These are phyloP conservation scores for Backusella circina DNA, from an alignment of 192 early-diverging fungal species.

Conservation along the genomic window DNA sequence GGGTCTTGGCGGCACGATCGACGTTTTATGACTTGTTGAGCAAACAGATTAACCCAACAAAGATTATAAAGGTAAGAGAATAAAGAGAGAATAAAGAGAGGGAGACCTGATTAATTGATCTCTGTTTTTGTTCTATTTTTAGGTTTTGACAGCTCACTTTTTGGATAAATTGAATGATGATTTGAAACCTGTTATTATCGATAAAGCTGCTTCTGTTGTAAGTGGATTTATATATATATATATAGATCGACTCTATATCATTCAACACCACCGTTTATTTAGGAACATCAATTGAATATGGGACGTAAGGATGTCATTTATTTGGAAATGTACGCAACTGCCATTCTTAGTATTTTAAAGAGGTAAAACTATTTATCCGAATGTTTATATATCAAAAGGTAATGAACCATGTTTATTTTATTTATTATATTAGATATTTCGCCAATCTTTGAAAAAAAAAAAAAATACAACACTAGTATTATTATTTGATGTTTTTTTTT, in stretches of 20 bases:
- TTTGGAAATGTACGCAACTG: slow-evolving; percentile 90
- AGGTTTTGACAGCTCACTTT: slow-evolving; percentile 72
- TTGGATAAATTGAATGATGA: slow-evolving; percentile 63
- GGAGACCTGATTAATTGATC: no score
- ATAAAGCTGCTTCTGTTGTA: slow-evolving; percentile 77
- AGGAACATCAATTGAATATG: slow-evolving; percentile 80
- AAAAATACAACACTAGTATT: not conserved
- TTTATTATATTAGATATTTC: not conserved
- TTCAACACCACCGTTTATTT: no score
- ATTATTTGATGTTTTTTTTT: no score
- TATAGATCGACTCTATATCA: not conserved
- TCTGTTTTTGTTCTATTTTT: not conserved
- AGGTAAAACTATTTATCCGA: slow-evolving; percentile 39
- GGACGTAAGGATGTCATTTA: slow-evolving; percentile 95
- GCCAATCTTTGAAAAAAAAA: not conserved
- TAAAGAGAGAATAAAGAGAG: no score
- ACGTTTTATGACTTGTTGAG: slow-evolving; percentile 84
- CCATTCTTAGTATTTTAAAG: slow-evolving; percentile 91
- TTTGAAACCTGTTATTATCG: slow-evolving; percentile 63
- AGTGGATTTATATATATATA: not conserved
- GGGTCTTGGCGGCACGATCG: slow-evolving; percentile 66
- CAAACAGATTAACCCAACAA: slow-evolving; percentile 84
- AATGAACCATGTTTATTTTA: not conserved
- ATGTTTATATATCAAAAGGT: not conserved
- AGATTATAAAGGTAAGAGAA: slow-evolving; percentile 68